Base-by-base conservation (phyloP, 2,329 filamentous ascomycete genomes). In the Apiospora phragmitis region DNA sequence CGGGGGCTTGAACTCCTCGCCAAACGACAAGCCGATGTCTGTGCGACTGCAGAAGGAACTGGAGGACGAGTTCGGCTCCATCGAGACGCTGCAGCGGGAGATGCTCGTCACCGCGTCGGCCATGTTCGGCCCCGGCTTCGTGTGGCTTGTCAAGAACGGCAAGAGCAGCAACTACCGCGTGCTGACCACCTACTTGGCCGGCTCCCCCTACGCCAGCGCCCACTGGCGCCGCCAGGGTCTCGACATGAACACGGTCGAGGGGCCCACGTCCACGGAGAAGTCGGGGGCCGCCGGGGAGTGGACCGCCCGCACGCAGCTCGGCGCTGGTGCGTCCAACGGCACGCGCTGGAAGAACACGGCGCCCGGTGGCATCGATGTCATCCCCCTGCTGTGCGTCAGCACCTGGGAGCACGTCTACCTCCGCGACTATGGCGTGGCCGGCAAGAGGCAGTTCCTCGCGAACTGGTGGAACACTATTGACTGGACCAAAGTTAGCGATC, bases 41-140 rank as follows among this genome's bases (percentile, higher is more conserved):
- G 59, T 38, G 68, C 69, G 65, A 59, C 88, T 97, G 72, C 81
- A 85, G 76, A 75, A 79, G 71, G 86, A 88, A 70, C 89, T 98
- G 76, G 85, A 89, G 77, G 83, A 85, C 75, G 90, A 90, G 77
- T 98, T 97, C 85, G 92, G 92, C 79, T 94, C 92, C 76, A 85
- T 97, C 76, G 92, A 97, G 74, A 95, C 93, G 41, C 90, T 99
- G 71, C 91, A 91, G 79, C 87, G 87, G 76, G 93, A 96, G 80
- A 91, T 99, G 82, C 82, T 96, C 78, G 85, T 91, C 74, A 97
- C 92, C 51, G 95, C 95, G 71, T 87, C 90, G 75, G 89, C 91
- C 84, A 98, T 98, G 94, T 98, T 99, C 84, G 96, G 95, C 69
- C 95, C 95, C 0, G 96, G 96, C 74, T 98, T 97, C 83, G 93